Evolutionary conservation across 2,329 filamentous ascomycete species (phyloP).

Genomic region (Pseudocercospora pini-densiflorae): DNA sequence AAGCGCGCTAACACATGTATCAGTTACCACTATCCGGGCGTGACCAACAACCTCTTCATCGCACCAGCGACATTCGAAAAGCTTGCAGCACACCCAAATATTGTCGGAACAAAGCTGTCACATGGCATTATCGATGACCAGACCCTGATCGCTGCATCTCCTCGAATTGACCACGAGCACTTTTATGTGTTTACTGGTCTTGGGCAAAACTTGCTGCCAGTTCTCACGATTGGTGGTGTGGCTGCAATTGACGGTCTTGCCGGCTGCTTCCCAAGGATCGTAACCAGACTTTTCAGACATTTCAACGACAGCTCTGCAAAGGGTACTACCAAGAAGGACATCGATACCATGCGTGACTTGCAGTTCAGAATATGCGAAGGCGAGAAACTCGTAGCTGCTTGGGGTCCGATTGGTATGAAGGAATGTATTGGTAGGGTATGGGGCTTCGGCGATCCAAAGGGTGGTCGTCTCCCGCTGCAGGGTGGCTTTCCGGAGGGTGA

Average conservation of each 20-base stretch:
- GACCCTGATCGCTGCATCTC: conserved; percentile 63
- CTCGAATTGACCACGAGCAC: conserved; percentile 60
- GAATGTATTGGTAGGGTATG: conserved; percentile 65
- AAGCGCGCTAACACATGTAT: not conserved
- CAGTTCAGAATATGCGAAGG: conserved; percentile 66
- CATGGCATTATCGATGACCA: conserved; percentile 70
- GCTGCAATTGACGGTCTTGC: conserved; percentile 71
- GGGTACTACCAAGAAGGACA: conserved; percentile 43
- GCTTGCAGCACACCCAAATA: conserved; percentile 67
- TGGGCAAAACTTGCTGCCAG: conserved; percentile 67
- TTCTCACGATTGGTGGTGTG: conserved; percentile 65
- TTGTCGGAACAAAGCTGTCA: conserved; percentile 71
- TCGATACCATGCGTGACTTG: conserved; percentile 58
- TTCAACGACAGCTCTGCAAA: conserved; percentile 47
- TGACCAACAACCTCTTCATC: conserved; percentile 68
- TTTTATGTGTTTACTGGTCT: conserved; percentile 69
- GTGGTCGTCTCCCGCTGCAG: conserved; percentile 62
- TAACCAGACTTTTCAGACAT: conserved; percentile 62
- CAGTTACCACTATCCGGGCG: conserved; percentile 69
- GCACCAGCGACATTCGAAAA: conserved; percentile 61
- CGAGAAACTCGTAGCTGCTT: conserved; percentile 65
- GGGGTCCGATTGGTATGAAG: conserved; percentile 68
- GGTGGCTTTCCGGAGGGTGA: conserved; percentile 64
- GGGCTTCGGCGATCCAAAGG: conserved; percentile 63
- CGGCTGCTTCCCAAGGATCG: conserved; percentile 66